These are phyloP conservation scores for Angophora floribunda DNA, from an alignment of 345 rosid genomes.

Conservation along the genomic window DNA sequence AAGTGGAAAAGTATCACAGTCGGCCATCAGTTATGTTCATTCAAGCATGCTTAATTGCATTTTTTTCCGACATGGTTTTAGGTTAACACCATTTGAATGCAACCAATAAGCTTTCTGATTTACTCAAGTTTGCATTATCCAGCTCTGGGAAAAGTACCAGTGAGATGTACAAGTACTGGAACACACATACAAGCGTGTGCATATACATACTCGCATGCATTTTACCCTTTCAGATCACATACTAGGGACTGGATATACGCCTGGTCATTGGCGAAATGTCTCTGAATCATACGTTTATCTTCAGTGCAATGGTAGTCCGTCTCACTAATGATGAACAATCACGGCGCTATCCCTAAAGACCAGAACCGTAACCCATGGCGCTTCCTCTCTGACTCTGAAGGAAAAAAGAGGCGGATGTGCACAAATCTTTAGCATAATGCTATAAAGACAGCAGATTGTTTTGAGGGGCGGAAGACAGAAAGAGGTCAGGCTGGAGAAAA, in stretches of 20 bases:
- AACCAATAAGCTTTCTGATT: neutral
- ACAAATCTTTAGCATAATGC: neutral
- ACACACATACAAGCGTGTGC: neutral
- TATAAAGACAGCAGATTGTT: neutral
- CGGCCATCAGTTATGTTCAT: neutral
- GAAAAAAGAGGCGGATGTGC: neutral
- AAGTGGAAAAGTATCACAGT: neutral
- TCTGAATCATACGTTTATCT: neutral
- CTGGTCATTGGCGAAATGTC: neutral
- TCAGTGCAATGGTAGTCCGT: neutral
- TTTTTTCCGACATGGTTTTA: neutral
- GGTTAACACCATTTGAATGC: neutral
- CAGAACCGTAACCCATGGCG: neutral
- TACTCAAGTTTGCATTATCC: neutral
- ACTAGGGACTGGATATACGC: neutral
- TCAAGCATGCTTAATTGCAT: neutral
- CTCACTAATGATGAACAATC: neutral
- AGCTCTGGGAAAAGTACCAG: neutral
- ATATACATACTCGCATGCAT: neutral
- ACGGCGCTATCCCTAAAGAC: neutral
- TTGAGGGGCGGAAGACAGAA: neutral
- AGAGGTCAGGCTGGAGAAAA: neutral
- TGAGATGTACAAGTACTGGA: neutral
- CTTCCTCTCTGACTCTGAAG: neutral
- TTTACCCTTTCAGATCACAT: neutral